Conservation (phyloP, 768 basidiomycete genomes). For the Favolaschia claudopus region DNA sequence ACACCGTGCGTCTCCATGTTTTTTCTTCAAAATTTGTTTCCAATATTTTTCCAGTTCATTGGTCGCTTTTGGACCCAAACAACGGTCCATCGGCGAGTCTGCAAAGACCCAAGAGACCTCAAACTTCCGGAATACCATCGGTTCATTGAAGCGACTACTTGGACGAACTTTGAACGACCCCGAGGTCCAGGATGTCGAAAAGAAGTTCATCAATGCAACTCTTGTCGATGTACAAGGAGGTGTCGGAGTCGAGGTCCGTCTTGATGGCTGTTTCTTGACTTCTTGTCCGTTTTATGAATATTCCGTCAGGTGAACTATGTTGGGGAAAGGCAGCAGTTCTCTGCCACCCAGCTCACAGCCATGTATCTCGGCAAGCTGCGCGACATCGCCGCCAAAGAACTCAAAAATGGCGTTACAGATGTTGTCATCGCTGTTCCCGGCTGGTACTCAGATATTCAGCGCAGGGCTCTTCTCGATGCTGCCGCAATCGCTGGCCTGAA, state of each 20-base stretch:
- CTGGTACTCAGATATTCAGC: constrained; percentile 95
- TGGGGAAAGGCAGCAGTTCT: constrained; percentile 80
- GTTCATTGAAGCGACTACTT: constrained; percentile 88
- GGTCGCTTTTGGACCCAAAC: constrained; percentile 91
- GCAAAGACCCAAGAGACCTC: constrained; percentile 98
- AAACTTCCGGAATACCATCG: constrained; percentile 98
- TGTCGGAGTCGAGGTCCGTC: constrained; percentile 84
- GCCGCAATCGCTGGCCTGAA: constrained; percentile 91
- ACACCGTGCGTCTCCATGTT: constrained; percentile 77
- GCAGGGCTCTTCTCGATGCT: constrained; percentile 89
- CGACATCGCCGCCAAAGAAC: constrained; percentile 85
- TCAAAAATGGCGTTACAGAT: constrained; percentile 87
- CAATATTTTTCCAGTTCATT: constrained; percentile 68
- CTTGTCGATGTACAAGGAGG: constrained; percentile 86
- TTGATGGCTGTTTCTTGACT: background rate
- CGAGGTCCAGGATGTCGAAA: constrained; percentile 85
- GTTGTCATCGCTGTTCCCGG: constrained; percentile 96
- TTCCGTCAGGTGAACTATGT: constrained; percentile 84
- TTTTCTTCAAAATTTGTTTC: background rate
- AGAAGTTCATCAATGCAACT: constrained; percentile 88
- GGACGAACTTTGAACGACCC: constrained; percentile 83
- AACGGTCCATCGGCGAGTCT: constrained; percentile 90
- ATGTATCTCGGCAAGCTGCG: constrained; percentile 92
- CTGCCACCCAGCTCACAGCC: constrained; percentile 90
- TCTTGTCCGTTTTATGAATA: constrained; percentile 20